phyloP scores from a whole-genome alignment of 495 filamentous ascomycete species.

The Hypoxylon trugodes region DNA sequence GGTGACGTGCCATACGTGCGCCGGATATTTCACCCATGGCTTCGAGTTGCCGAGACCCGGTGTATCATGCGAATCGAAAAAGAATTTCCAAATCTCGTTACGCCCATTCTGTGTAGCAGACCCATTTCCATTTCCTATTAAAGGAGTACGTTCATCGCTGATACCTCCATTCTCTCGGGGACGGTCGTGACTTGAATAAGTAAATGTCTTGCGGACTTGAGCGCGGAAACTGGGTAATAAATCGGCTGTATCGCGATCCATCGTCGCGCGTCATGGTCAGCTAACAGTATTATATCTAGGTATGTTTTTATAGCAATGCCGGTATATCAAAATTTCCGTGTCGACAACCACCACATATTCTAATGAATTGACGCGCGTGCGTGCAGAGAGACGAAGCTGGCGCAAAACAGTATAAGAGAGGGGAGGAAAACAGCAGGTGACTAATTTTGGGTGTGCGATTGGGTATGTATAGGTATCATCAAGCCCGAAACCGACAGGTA shows the following conservation, averaged over 20 bases:
- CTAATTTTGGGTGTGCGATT: slow-evolving; percentile 22
- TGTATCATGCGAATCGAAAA: slow-evolving; percentile 54
- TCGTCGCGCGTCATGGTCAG: slow-evolving; percentile 42
- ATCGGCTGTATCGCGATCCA: slow-evolving; percentile 39
- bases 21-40: slow-evolving; percentile 66
- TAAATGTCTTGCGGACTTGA: slow-evolving; percentile 40
- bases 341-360: slow-evolving; percentile 20
- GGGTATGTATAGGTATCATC: slow-evolving; percentile 13
- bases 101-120: slow-evolving; percentile 31
- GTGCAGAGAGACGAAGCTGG: slow-evolving; percentile 11
- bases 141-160: slow-evolving; percentile 47
- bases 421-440: slow-evolving; percentile 7
- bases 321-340: slow-evolving; percentile 13
- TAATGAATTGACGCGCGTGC: slow-evolving; percentile 12
- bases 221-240: slow-evolving; percentile 41
- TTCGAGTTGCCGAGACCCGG: slow-evolving; percentile 59
- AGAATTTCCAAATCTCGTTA: slow-evolving; percentile 47
- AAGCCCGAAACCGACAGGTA: no score
- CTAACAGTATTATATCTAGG: slow-evolving; percentile 12
- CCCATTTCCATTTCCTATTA: slow-evolving; percentile 37
- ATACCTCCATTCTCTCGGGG: slow-evolving; percentile 32
- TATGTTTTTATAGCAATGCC: no score
- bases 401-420: neutral
- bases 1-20: slow-evolving; percentile 57
- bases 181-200: slow-evolving; percentile 16